phyloP scores from a whole-genome alignment of 1,284 basidiomycete species.

The Papiliotrema nemorosa region DNA sequence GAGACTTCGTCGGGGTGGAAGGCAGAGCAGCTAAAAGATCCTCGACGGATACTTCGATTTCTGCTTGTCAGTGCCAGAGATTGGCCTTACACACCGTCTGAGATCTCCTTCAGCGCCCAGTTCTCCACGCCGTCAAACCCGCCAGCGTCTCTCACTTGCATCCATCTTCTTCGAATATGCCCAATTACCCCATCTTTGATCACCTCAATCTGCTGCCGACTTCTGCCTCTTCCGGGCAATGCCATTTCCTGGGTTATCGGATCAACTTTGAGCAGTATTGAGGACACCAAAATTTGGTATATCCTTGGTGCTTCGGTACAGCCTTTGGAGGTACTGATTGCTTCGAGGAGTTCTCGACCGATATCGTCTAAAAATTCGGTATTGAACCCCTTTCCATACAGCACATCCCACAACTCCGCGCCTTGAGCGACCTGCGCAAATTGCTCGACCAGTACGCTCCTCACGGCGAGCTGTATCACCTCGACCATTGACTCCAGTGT shows the following conservation, averaged over 20 bases:
- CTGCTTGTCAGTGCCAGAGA: slow-evolving; percentile 48
- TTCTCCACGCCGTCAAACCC: slow-evolving; percentile 75
- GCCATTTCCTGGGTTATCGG: slow-evolving; percentile 60
- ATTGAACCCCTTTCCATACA: slow-evolving; percentile 66
- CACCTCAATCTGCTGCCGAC: slow-evolving; percentile 66
- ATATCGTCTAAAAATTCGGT: slow-evolving; percentile 66
- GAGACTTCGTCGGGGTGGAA: slow-evolving; percentile 6
- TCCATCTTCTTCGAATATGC: slow-evolving; percentile 61
- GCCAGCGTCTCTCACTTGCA: slow-evolving; percentile 68
- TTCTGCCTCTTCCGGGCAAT: slow-evolving; percentile 61
- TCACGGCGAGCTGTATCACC: slow-evolving; percentile 58
- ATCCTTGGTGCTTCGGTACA: slow-evolving; percentile 60
- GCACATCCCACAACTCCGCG: slow-evolving; percentile 65
- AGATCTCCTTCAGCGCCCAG: slow-evolving; percentile 85
- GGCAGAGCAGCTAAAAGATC: slow-evolving; percentile 57
- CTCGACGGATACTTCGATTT: slow-evolving; percentile 70
- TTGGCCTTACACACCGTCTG: slow-evolving; percentile 59
- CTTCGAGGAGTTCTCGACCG: slow-evolving; percentile 60
- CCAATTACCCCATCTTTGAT: slow-evolving; percentile 60
- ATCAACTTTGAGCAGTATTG: slow-evolving; percentile 66
- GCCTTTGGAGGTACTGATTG: slow-evolving; percentile 54
- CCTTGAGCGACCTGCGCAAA: slow-evolving; percentile 63
- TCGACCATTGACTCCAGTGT: slow-evolving; percentile 62
- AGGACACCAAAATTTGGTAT: slow-evolving; percentile 74
- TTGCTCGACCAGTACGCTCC: slow-evolving; percentile 60